Evolutionary conservation across 495 filamentous ascomycete species (phyloP).

Genomic region (Delitschia confertaspora): DNA sequence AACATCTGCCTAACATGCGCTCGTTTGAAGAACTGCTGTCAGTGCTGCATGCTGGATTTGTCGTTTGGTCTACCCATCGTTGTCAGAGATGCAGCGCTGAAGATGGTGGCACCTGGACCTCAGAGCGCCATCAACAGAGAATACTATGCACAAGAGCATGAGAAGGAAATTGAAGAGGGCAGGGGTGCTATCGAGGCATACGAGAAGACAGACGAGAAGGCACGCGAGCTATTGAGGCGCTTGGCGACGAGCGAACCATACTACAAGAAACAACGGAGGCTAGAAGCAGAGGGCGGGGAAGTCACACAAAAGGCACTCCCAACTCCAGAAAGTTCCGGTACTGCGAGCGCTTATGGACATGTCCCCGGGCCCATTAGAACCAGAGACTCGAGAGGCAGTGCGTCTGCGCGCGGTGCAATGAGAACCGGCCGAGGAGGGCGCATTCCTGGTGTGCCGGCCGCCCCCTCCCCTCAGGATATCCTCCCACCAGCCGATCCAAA

Average conservation of each 20-base stretch:
- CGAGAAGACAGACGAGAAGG: constrained; percentile 95
- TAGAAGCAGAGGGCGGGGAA: constrained; percentile 44
- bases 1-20: constrained; percentile 94
- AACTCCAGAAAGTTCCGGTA: constrained; percentile 24
- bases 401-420: constrained; percentile 37
- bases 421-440: constrained; percentile 41
- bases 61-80: constrained; percentile 89
- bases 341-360: constrained; percentile 22
- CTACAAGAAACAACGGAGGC: constrained; percentile 70
- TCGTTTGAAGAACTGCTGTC: constrained; percentile 92
- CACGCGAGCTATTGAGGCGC: constrained; percentile 72
- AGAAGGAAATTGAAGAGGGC: constrained; percentile 89
- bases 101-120: constrained; percentile 91
- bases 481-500: constrained; percentile 71
- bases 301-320: constrained; percentile 40
- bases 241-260: constrained; percentile 90
- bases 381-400: constrained; percentile 36
- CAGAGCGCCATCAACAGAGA: constrained; percentile 86
- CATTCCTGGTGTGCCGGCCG: constrained; percentile 65
- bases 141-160: constrained; percentile 95
- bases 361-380: constrained; percentile 35
- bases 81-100: constrained; percentile 91
- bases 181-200: constrained; percentile 70
- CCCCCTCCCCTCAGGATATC: constrained; percentile 73
- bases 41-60: constrained; percentile 97